A percentile compares a stretch with the other conserved stretches of the same genome.
Conservation (phyloP, 352 stramenopile genomes). For the Globisporangium cederbergense region DNA sequence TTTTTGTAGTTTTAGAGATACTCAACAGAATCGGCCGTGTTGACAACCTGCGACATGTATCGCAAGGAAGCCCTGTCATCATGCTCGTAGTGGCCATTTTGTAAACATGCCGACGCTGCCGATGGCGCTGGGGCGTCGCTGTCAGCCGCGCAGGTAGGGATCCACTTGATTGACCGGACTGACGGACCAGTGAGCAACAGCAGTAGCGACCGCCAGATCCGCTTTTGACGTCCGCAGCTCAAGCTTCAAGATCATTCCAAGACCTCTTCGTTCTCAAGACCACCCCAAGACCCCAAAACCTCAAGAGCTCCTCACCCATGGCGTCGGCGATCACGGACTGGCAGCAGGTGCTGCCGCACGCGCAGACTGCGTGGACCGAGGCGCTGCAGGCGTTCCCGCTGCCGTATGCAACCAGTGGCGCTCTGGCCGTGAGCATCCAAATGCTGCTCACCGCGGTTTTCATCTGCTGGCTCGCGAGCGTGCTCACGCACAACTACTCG, state of each 20-base stretch:
- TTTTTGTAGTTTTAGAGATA: too few relatives aligned
- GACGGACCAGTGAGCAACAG: constrained; percentile 1
- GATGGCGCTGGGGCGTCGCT: not conserved
- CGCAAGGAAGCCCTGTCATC: not conserved
- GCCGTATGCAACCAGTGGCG: constrained; percentile 32
- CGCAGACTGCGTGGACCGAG: constrained; percentile 28
- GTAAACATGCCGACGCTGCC: not conserved
- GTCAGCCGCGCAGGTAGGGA: not conserved
- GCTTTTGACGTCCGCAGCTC: not conserved
- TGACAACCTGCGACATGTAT: constrained; percentile 3
- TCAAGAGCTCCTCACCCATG: constrained; percentile 2
- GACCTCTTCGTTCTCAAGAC: too few relatives aligned
- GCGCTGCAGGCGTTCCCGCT: constrained; percentile 32
- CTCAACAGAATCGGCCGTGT: not conserved
- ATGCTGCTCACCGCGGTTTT: constrained; percentile 38
- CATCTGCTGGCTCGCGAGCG: constrained; percentile 55
- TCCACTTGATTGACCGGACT: not conserved
- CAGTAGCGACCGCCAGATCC: not conserved
- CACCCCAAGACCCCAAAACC: not conserved
- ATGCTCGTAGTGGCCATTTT: not conserved
- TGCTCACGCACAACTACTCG: constrained; percentile 86
- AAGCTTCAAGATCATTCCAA: not conserved
- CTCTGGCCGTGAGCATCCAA: constrained; percentile 44
- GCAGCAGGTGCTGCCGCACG: constrained; percentile 27
- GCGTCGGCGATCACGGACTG: constrained; percentile 27